These are phyloP conservation scores for Trametes meyenii DNA, from an alignment of 768 basidiomycete species.

Conservation along the genomic window DNA sequence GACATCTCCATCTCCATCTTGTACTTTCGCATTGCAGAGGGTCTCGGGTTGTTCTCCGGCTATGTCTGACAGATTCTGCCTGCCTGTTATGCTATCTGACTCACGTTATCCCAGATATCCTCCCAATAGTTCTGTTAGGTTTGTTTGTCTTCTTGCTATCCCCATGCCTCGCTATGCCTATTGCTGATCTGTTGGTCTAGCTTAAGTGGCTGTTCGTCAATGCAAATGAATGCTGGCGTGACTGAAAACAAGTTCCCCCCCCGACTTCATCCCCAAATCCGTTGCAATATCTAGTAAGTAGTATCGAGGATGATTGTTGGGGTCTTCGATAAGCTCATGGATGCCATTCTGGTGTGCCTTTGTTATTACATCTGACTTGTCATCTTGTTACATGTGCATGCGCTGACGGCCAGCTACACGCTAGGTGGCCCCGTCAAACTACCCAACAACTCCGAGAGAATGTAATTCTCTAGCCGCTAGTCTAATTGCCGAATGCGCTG, in stretches of 20 bases:
- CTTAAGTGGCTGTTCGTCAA: no score
- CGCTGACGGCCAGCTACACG: no score
- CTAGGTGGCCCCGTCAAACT: no score
- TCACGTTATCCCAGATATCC: not conserved
- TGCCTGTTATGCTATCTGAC: not conserved
- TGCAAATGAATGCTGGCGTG: no score
- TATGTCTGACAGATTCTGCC: not conserved
- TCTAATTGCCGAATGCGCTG: not conserved
- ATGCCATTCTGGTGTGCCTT: not conserved
- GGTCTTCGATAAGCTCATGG: no score
- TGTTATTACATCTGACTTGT: not conserved
- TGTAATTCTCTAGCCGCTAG: not conserved
- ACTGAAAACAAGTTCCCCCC: no score
- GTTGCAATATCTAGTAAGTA: no score
- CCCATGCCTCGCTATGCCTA: not conserved
- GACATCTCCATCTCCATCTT: not conserved
- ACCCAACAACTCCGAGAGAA: no score
- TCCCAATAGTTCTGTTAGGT: conserved; percentile 7
- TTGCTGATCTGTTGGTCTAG: not conserved
- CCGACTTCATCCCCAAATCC: no score
- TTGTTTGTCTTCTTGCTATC: not conserved
- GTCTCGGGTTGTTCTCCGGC: not conserved
- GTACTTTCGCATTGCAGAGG: not conserved
- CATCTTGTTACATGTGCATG: not conserved
- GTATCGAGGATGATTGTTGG: no score